Evolutionary conservation across 179 eudicot genomes (phyloP).

Genomic region (Actinidia arguta): DNA sequence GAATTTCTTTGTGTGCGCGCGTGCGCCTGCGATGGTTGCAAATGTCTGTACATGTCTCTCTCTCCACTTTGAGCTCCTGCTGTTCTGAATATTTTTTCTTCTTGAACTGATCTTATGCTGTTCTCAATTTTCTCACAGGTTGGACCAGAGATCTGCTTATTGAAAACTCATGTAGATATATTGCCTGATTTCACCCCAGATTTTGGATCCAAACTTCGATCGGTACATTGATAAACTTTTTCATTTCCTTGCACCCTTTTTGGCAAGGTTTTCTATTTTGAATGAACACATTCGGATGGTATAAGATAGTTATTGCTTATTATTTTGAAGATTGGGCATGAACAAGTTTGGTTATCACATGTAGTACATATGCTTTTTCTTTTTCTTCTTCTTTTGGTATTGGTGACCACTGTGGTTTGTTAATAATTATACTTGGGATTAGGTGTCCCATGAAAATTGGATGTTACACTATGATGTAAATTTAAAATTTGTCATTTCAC

Average conservation of each 20-base stretch:
- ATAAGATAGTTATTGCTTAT: not conserved
- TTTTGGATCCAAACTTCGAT: conserved; percentile 82
- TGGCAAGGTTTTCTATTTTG: not conserved
- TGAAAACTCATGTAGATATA: conserved; percentile 96
- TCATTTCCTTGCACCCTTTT: not conserved
- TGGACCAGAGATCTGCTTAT: conserved; percentile 89
- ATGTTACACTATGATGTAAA: not conserved
- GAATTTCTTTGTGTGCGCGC: not conserved
- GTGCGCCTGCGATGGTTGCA: not conserved
- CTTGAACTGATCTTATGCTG: too few species aligned
- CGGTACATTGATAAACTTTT: conserved; percentile 40
- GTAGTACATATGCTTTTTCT: not conserved
- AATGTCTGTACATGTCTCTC: too few species aligned
- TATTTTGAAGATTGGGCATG: not conserved
- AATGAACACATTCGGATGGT: not conserved
- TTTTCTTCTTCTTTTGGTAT: not conserved
- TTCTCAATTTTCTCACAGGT: conserved; percentile 78
- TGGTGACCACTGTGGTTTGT: not conserved
- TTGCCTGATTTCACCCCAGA: conserved; percentile 85
- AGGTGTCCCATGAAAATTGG: not conserved
- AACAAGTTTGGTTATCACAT: not conserved
- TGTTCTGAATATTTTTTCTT: not conserved
- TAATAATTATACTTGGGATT: not conserved
- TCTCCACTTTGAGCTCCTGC: not conserved
- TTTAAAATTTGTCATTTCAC: not conserved